phyloP scores from a whole-genome alignment of 2,329 filamentous ascomycete genomes.

The Tothia fuscella region DNA sequence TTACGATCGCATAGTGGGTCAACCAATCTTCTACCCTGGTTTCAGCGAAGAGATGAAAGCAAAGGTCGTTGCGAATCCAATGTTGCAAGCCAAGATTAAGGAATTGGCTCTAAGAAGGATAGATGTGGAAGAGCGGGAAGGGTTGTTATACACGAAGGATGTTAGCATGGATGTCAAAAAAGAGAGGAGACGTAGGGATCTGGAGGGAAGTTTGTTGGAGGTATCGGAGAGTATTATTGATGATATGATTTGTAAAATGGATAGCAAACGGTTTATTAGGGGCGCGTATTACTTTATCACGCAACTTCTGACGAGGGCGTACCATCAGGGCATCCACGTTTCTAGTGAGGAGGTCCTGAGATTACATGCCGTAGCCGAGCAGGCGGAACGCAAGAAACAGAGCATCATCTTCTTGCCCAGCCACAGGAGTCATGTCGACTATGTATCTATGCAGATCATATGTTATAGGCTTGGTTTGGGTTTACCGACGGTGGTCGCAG shows the following conservation, averaged over 20 bases:
- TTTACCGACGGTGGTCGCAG: constrained; percentile 82
- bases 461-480: constrained; percentile 87
- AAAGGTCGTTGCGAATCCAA: constrained; percentile 60
- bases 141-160: constrained; percentile 39
- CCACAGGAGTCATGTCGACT: constrained; percentile 91
- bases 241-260: constrained; percentile 98
- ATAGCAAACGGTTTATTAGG: constrained; percentile 84
- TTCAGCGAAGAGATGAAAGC: constrained; percentile 85
- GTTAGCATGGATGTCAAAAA: constrained; percentile 40
- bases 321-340: constrained; percentile 94
- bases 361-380: constrained; percentile 67
- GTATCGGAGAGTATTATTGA: constrained; percentile 81
- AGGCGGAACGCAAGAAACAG: constrained; percentile 76
- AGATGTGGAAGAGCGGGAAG: constrained; percentile 63
- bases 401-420: constrained; percentile 94
- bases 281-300: constrained; percentile 83
- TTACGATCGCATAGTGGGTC: constrained; percentile 81
- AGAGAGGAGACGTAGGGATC: constrained; percentile 54
- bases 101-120: constrained; percentile 67
- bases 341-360: constrained; percentile 86
- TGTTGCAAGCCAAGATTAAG: constrained; percentile 62
- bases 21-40: constrained; percentile 84
- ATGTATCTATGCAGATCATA: constrained; percentile 86
- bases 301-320: constrained; percentile 80
- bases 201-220: constrained; percentile 63